Evolutionary conservation across 1,284 basidiomycete species (phyloP).

Genomic region (Marasmius sp.): DNA sequence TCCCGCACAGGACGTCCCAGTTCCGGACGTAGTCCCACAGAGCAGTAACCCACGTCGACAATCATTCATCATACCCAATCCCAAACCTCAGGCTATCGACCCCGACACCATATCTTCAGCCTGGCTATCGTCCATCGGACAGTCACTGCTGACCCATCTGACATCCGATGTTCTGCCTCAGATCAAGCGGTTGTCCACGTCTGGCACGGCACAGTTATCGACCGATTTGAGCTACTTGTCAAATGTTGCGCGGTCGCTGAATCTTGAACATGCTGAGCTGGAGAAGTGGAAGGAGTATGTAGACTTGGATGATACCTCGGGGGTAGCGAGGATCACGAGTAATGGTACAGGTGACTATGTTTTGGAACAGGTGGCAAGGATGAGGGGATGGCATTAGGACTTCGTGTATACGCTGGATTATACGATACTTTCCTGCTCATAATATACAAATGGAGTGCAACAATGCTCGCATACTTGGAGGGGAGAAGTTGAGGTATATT

Average conservation of each 20-base stretch:
- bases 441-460: neutral
- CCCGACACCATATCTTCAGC: constrained; percentile 83
- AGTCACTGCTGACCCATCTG: constrained; percentile 74
- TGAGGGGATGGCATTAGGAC: constrained; percentile 50
- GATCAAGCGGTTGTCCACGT: constrained; percentile 57
- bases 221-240: constrained; percentile 87
- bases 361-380: constrained; percentile 42
- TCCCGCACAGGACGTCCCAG: constrained; percentile 34
- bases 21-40: constrained; percentile 24
- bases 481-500: neutral
- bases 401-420: neutral
- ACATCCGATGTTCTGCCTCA: constrained; percentile 63
- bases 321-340: constrained; percentile 37
- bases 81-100: constrained; percentile 41
- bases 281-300: constrained; percentile 73
- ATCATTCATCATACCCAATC: constrained; percentile 28
- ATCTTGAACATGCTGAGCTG: constrained; percentile 78
- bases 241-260: constrained; percentile 89
- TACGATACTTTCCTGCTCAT: no score
- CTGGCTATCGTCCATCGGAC: constrained; percentile 89
- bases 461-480: neutral
- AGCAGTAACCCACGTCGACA: constrained; percentile 32
- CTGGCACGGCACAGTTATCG: constrained; percentile 82
- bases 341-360: constrained; percentile 35
- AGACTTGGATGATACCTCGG: constrained; percentile 59